Conservation (phyloP, 2,329 filamentous ascomycete genomes). For the Fusarium graminum region DNA sequence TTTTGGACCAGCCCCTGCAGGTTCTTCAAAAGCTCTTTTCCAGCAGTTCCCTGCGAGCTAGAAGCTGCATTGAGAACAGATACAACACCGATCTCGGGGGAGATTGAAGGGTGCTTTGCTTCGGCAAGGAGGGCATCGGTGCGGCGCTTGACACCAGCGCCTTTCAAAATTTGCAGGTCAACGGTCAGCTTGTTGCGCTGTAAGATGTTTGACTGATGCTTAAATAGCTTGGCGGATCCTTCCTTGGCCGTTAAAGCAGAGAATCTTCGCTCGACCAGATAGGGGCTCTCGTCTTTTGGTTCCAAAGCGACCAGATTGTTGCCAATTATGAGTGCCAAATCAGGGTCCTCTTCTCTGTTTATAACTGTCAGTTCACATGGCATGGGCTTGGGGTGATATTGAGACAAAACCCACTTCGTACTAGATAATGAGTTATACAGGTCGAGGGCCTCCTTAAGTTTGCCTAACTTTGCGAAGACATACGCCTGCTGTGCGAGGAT, state of each 20-base stretch:
- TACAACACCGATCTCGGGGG: constrained; percentile 55
- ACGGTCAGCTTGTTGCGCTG: constrained; percentile 73
- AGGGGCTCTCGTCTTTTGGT: constrained; percentile 70
- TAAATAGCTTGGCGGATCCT: constrained; percentile 75
- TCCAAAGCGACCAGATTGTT: constrained; percentile 69
- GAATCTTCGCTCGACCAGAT: constrained; percentile 72
- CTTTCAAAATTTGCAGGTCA: constrained; percentile 76
- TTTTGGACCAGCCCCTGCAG: constrained; percentile 78
- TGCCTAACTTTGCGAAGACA: constrained; percentile 75
- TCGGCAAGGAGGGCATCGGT: constrained; percentile 58
- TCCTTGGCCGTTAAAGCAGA: constrained; percentile 65
- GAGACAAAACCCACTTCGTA: constrained; percentile 65
- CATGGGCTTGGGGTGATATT: not conserved
- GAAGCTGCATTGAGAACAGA: constrained; percentile 77
- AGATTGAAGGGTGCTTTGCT: constrained; percentile 48
- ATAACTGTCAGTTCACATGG: constrained; percentile 40
- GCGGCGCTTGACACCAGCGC: constrained; percentile 67
- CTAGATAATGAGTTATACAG: constrained; percentile 73
- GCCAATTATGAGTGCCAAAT: constrained; percentile 74
- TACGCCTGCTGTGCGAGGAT: constrained; percentile 83
- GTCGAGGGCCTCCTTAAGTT: constrained; percentile 72
- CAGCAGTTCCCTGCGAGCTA: constrained; percentile 71
- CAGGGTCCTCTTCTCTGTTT: constrained; percentile 72
- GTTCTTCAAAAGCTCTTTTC: constrained; percentile 76
- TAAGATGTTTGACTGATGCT: constrained; percentile 72